Evolutionary conservation across 2,329 filamentous ascomycete genomes (phyloP), one percentile per base, ranked within the genome.

Genomic region (Endoconidiophora polonica): DNA sequence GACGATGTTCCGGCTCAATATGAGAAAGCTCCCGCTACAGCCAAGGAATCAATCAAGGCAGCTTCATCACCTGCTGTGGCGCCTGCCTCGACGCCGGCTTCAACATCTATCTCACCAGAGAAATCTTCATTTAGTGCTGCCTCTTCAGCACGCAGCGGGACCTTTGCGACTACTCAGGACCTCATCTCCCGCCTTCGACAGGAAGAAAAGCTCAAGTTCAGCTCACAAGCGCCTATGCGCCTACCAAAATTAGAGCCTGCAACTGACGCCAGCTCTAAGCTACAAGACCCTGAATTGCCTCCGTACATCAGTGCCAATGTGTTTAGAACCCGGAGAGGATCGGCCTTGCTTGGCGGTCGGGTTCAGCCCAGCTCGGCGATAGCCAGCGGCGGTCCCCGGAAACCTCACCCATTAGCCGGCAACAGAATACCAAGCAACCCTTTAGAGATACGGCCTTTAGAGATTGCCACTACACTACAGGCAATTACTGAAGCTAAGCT

Each of bases 361-460:
- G 41, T 7, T 33, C 38, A 16, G 22, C 9, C 18, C 38, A 10
- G 20, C 7, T 26, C 39, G 3, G 29, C 24, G 5, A 9, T 26
- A 12, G 14, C 9, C 12, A 9, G 36, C 4, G 39, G 44, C 2
- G 52, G 48, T 2, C 43, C 29, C 26, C 36, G 52, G 18, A 53
- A 50, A 24, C 52, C 52, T 16, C 52, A 53, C 44, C 52, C 52
- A 9, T 48, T 53, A 50, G 38, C 52, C 9, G 48, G 41, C 24
- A 53, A 53, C 42, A 49, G 48, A 37, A 16, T 53, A 14, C 52
- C 52, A 5, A 48, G 52, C 14, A 40, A 54, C 23, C 16, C 29
- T 22, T 43, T 44, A 36, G 48, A 41, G 16, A 41, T n/a, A 6
- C 14, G 40, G n/a, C 29, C 26, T 10, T 42, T 38, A 18, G 49